Conservation (phyloP, 306 rosid species). For the Cucurbita pepo region DNA sequence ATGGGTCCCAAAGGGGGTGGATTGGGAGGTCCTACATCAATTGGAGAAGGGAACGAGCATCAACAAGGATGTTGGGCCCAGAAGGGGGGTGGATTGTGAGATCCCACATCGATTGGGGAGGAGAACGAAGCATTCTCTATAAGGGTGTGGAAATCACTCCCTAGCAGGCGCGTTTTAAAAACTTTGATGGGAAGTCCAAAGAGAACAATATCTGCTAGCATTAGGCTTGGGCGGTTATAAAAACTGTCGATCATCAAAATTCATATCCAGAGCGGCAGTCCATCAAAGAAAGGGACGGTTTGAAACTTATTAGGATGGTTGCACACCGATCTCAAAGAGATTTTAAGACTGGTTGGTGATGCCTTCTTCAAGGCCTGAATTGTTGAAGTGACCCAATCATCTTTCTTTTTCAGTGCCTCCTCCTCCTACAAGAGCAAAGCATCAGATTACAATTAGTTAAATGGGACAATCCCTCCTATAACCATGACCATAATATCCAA, state of each 20-base stretch:
- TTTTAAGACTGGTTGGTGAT: constrained; percentile 79
- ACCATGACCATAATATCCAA: neutral
- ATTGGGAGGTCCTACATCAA: too few relatives aligned
- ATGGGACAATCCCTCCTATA: neutral
- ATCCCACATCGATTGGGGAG: too few relatives aligned
- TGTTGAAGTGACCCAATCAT: constrained; percentile 50
- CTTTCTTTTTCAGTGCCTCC: constrained; percentile 28
- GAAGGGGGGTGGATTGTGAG: too few relatives aligned
- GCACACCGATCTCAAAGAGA: constrained; percentile 60
- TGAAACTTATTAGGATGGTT: neutral
- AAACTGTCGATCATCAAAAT: neutral
- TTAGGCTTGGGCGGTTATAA: too few relatives aligned
- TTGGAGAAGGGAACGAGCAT: too few relatives aligned
- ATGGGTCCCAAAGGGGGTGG: too few relatives aligned
- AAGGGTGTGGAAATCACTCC: too few relatives aligned
- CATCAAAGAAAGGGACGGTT: neutral
- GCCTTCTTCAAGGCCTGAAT: constrained; percentile 54
- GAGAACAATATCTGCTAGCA: too few relatives aligned
- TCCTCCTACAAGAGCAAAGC: constrained; percentile 32
- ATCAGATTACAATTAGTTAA: constrained; percentile 10
- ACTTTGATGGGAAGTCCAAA: too few relatives aligned
- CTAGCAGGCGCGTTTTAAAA: too few relatives aligned
- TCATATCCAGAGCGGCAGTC: neutral
- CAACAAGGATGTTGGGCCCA: too few relatives aligned
- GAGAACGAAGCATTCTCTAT: too few relatives aligned